phyloP scores from a whole-genome alignment of 2,329 filamentous ascomycete species.

The Cladophialophora yegresii region DNA sequence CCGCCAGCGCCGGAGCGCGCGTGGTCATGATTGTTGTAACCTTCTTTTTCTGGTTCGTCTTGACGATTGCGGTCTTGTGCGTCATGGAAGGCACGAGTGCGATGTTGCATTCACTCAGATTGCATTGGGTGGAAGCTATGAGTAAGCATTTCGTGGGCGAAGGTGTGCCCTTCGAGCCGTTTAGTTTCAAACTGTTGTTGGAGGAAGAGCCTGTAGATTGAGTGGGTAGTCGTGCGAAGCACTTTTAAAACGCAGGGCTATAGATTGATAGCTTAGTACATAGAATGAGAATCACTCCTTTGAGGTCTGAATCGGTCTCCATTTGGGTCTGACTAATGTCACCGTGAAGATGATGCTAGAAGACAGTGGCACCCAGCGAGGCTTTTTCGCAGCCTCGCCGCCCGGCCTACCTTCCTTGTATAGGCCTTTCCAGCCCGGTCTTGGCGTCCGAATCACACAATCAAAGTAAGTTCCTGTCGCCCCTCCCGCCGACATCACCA shows the following conservation, averaged over 20 bases:
- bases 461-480: constrained; percentile 8
- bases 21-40: constrained; percentile 78
- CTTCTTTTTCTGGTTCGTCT: constrained; percentile 87
- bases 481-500: constrained; percentile 12
- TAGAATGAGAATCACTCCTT: not conserved
- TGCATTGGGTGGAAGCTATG: constrained; percentile 98
- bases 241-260: not conserved
- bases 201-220: constrained; percentile 70
- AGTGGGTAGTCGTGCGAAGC: not conserved
- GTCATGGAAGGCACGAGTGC: constrained; percentile 96
- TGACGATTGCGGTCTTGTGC: constrained; percentile 78
- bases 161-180: constrained; percentile 82
- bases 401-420: not conserved
- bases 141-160: constrained; percentile 95
- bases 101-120: constrained; percentile 87
- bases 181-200: constrained; percentile 79
- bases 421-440: not conserved
- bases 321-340: not conserved
- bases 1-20: constrained; percentile 62
- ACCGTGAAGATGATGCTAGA: too few relatives aligned
- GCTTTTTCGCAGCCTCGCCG: not conserved
- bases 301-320: not conserved
- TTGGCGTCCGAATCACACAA: constrained; percentile 16
- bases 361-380: not conserved
- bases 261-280: not conserved